Conservation (phyloP, 495 filamentous ascomycete species). For the Melanomma pulvis-pyrius region DNA sequence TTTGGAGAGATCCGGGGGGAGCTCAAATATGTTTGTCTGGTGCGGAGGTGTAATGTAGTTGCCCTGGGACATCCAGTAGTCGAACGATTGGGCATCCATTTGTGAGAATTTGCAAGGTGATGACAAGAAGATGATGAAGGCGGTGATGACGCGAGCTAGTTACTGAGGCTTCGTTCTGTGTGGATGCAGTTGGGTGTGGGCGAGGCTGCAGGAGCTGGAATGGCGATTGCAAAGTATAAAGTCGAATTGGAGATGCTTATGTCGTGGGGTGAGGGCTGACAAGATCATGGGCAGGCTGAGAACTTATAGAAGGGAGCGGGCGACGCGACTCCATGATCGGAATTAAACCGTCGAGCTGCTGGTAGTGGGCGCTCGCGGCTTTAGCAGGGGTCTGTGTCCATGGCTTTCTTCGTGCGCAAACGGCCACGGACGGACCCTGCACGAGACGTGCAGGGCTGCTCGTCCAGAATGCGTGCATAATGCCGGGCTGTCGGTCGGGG, state of each 20-base stretch:
- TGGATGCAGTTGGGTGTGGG: not conserved
- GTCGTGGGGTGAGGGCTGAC: conserved; percentile 27
- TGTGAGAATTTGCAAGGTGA: conserved; percentile 4
- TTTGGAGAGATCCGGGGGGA: conserved; percentile 34
- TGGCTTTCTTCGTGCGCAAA: conserved; percentile 9
- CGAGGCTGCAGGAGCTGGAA: conserved; percentile 1
- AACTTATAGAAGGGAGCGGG: conserved; percentile 24
- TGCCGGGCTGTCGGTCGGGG: conserved; percentile 16
- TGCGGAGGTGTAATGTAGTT: conserved; percentile 31
- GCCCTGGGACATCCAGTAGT: conserved; percentile 38
- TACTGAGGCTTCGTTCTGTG: conserved; percentile 3
- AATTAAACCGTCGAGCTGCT: conserved; percentile 24
- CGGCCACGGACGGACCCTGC: conserved; percentile 31
- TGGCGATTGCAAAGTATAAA: not conserved
- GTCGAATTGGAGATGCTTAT: conserved; percentile 26
- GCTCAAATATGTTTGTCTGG: conserved; percentile 37
- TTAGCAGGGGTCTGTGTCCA: conserved; percentile 25
- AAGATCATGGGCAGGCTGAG: conserved; percentile 30
- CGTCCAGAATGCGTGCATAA: conserved; percentile 29
- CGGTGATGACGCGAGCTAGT: conserved; percentile 3
- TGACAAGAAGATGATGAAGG: conserved; percentile 11
- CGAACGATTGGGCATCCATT: conserved; percentile 41
- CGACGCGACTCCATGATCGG: conserved; percentile 22
- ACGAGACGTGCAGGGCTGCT: conserved; percentile 28
- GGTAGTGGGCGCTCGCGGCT: conserved; percentile 16